These are phyloP conservation scores for Tetrahymena elliotti DNA, from an alignment of 73 alveolate genomes.

Conservation along the genomic window DNA sequence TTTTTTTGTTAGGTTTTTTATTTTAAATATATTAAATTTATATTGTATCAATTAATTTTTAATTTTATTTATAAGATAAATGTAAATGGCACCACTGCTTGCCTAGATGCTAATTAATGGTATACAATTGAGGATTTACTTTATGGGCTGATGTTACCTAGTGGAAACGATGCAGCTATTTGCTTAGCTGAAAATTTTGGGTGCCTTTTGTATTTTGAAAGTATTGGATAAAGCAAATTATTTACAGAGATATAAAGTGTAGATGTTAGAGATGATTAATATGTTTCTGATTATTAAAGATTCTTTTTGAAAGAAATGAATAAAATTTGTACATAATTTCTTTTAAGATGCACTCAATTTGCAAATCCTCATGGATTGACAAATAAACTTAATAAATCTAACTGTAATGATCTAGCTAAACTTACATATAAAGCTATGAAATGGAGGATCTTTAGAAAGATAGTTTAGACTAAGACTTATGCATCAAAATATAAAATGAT, in stretches of 20 bases:
- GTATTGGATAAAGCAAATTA: background rate
- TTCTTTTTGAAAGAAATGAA: conserved; percentile 69
- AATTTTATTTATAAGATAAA: background rate
- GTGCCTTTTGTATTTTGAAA: conserved; percentile 7
- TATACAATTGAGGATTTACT: conserved; percentile 49
- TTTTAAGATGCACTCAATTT: conserved; percentile 51
- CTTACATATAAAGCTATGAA: conserved; percentile 41
- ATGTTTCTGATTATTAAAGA: conserved; percentile 12
- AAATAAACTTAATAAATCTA: conserved; percentile 49
- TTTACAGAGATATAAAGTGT: background rate
- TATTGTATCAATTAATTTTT: too few species aligned
- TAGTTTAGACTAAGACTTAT: conserved; percentile 41
- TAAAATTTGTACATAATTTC: conserved; percentile 26
- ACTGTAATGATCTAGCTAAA: conserved; percentile 62
- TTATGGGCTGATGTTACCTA: conserved; percentile 67
- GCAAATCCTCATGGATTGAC: conserved; percentile 81
- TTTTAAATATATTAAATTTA: too few species aligned
- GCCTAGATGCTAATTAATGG: conserved; percentile 36
- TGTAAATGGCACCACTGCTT: conserved; percentile 57
- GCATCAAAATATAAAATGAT: conserved; percentile 11
- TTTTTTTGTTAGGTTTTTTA: too few species aligned
- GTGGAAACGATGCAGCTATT: conserved; percentile 78
- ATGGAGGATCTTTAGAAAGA: conserved; percentile 4
- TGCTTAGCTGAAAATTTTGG: conserved; percentile 72
- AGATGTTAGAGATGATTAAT: background rate